Conservation (phyloP, 164 flowering plant genomes). For the Brasenia schreberi region DNA sequence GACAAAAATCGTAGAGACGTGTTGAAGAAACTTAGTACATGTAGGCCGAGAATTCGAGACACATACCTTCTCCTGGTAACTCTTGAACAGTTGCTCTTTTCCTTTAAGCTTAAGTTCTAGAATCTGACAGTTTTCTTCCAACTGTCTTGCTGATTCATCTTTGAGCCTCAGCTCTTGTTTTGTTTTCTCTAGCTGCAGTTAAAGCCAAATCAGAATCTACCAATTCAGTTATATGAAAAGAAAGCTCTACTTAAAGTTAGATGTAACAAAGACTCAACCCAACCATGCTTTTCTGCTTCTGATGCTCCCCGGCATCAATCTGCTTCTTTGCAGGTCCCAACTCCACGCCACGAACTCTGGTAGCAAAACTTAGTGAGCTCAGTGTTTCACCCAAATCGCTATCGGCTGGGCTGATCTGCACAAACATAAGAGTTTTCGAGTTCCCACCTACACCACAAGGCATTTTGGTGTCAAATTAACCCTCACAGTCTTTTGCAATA, state of each 20-base stretch:
- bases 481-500: not conserved
- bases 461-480: not conserved
- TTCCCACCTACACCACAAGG: conserved; percentile 54
- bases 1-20: too few species aligned
- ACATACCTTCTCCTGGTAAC: conserved; percentile 43
- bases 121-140: conserved; percentile 61
- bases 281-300: conserved; percentile 62
- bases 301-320: conserved; percentile 60
- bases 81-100: conserved; percentile 46
- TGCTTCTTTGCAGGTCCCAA: conserved; percentile 78
- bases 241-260: not conserved
- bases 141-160: conserved; percentile 53
- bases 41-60: too few species aligned
- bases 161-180: conserved; percentile 50
- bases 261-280: conserved; percentile 6
- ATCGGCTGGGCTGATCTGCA: conserved; percentile 86
- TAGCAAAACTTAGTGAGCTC: conserved; percentile 80
- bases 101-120: conserved; percentile 50
- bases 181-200: conserved; percentile 60
- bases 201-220: not conserved
- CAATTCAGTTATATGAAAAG: not conserved
- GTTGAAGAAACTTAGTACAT: too few species aligned
- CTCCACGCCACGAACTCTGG: conserved; percentile 78
- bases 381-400: conserved; percentile 70
- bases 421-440: conserved; percentile 82